phyloP scores from a whole-genome alignment of 495 filamentous ascomycete species.

The Neurospora sp. region DNA sequence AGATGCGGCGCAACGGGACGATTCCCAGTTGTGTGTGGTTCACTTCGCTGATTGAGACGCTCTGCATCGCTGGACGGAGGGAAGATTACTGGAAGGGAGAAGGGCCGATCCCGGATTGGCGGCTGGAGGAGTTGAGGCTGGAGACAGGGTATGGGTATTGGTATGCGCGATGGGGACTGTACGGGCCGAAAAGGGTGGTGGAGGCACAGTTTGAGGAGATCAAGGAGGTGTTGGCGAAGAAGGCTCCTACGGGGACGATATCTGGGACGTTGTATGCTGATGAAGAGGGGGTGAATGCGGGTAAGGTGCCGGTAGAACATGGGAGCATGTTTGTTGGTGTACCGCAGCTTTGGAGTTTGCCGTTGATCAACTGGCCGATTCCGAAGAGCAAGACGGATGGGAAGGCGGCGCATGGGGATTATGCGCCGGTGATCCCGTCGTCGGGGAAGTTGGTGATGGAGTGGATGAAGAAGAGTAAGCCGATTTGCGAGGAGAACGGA shows the following conservation, averaged over 20 bases:
- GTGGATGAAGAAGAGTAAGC: slow-evolving; percentile 29
- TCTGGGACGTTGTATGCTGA: slow-evolving; percentile 26
- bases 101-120: slow-evolving; percentile 37
- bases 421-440: slow-evolving; percentile 32
- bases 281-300: slow-evolving; percentile 31
- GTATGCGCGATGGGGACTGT: slow-evolving; percentile 38
- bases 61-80: slow-evolving; percentile 34
- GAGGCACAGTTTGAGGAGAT: slow-evolving; percentile 39
- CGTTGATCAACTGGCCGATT: slow-evolving; percentile 30
- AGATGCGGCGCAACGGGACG: slow-evolving; percentile 27
- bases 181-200: slow-evolving; percentile 32
- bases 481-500: slow-evolving; percentile 28
- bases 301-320: slow-evolving; percentile 20
- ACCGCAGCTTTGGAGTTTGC: slow-evolving; percentile 31
- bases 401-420: slow-evolving; percentile 32
- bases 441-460: slow-evolving; percentile 27
- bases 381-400: slow-evolving; percentile 14
- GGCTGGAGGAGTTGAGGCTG: slow-evolving; percentile 29
- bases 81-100: slow-evolving; percentile 35
- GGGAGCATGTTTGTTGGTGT: slow-evolving; percentile 31
- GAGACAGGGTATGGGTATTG: slow-evolving; percentile 36
- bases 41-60: slow-evolving; percentile 37
- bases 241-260: slow-evolving; percentile 28
- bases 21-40: slow-evolving; percentile 32
- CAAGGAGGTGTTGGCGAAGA: slow-evolving; percentile 20